These are phyloP conservation scores for Raffaelea albimanens DNA, from an alignment of 2,329 filamentous ascomycete species.

Conservation along the genomic window DNA sequence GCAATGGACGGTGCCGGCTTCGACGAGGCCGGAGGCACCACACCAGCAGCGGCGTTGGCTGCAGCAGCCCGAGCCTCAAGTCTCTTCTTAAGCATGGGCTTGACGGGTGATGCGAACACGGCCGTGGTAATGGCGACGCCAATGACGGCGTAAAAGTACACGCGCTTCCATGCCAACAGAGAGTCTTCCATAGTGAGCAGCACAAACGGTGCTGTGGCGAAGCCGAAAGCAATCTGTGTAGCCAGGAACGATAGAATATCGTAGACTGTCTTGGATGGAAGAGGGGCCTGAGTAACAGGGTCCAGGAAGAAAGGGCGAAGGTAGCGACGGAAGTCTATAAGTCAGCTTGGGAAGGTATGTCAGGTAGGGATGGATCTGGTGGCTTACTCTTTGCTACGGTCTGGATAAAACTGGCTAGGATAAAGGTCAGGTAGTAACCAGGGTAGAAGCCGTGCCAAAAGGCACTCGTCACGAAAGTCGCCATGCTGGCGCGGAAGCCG, in stretches of 20 bases:
- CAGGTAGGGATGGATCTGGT: background rate
- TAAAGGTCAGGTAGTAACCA: slow-evolving; percentile 86
- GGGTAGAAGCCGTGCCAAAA: slow-evolving; percentile 98
- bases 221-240: slow-evolving; percentile 48
- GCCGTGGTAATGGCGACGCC: slow-evolving; percentile 55
- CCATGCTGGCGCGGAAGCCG: slow-evolving; percentile 86
- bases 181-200: slow-evolving; percentile 65
- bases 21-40: no score
- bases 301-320: slow-evolving; percentile 89
- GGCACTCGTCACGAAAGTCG: slow-evolving; percentile 88
- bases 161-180: slow-evolving; percentile 67
- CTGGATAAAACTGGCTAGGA: slow-evolving; percentile 84
- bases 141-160: slow-evolving; percentile 80
- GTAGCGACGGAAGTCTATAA: slow-evolving; percentile 73
- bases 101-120: slow-evolving; percentile 75
- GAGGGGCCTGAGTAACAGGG: slow-evolving; percentile 59
- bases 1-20: background rate
- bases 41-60: slow-evolving; percentile 16
- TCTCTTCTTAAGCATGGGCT: slow-evolving; percentile 44
- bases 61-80: slow-evolving; percentile 48
- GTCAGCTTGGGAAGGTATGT: background rate
- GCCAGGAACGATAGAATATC: slow-evolving; percentile 39
- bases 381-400: slow-evolving; percentile 85
- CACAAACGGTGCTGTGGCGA: slow-evolving; percentile 76
- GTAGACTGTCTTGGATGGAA: slow-evolving; percentile 64